phyloP scores from a whole-genome alignment of 73 alveolate genomes.

The Tetrahymena malaccensis region DNA sequence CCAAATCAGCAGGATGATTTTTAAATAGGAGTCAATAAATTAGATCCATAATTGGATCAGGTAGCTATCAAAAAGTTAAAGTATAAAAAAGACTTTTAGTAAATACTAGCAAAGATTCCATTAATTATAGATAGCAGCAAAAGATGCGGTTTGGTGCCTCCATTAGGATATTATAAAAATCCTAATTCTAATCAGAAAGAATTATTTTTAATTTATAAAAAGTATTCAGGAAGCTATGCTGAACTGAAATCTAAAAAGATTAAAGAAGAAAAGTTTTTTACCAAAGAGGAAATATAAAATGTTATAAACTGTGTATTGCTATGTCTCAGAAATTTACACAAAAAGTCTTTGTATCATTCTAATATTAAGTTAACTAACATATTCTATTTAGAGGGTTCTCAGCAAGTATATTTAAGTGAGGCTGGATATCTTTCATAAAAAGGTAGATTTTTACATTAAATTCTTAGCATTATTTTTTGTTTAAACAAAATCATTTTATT shows the following conservation, averaged over 20 bases:
- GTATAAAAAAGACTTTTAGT: background rate
- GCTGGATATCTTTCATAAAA: background rate
- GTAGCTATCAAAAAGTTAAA: background rate
- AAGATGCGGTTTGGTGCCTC: background rate
- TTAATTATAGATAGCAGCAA: background rate
- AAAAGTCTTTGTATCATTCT: background rate
- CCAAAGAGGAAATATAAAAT: background rate
- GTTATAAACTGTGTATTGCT: background rate
- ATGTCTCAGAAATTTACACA: background rate
- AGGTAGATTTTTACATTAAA: background rate
- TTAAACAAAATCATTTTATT: background rate
- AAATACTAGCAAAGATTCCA: background rate
- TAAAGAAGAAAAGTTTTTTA: background rate
- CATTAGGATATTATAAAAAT: background rate
- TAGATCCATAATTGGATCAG: background rate
- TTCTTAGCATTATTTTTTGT: too few species aligned
- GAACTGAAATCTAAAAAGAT: background rate
- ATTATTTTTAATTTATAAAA: background rate
- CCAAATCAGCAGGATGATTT: background rate
- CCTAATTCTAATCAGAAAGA: background rate
- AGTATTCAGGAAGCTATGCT: background rate
- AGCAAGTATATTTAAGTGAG: background rate
- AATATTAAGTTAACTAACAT: background rate
- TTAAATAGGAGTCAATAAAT: background rate
- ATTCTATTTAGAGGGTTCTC: background rate